Conservation (phyloP, 352 stramenopile species). For the Phytophthora sp. region DNA sequence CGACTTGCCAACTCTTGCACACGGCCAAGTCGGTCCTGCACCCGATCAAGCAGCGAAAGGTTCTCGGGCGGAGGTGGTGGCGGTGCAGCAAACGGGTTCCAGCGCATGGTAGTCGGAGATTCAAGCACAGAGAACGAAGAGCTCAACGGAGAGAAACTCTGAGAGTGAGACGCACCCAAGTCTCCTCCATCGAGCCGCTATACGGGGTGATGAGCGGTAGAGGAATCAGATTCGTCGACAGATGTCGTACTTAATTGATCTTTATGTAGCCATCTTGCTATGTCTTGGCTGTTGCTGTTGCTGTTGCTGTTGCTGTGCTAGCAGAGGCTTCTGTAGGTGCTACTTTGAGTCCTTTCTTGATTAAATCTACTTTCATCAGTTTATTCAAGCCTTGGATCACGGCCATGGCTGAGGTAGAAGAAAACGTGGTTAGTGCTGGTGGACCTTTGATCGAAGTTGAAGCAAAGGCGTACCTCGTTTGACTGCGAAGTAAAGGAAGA, state of each 20-base stretch:
- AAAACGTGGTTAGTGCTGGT: conserved; percentile 31
- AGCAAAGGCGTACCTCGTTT: conserved; percentile 49
- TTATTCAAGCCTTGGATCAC: conserved; percentile 58
- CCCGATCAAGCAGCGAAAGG: conserved; percentile 23
- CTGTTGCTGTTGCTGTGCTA: neutral
- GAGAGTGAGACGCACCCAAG: neutral
- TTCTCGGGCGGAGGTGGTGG: conserved; percentile 27
- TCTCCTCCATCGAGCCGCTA: neutral
- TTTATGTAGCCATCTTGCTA: neutral
- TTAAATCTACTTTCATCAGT: conserved; percentile 47
- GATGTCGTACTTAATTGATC: neutral
- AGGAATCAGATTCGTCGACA: conserved; percentile 1
- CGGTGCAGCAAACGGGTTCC: conserved; percentile 26
- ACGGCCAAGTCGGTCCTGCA: conserved; percentile 22
- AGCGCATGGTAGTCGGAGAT: conserved; percentile 5
- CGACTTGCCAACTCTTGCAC: conserved; percentile 30
- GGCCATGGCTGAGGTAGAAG: conserved; percentile 50
- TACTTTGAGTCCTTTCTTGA: conserved; percentile 5
- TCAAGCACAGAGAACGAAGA: neutral
- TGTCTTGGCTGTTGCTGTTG: neutral
- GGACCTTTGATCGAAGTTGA: neutral
- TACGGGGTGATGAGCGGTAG: neutral
- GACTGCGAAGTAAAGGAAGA: conserved; percentile 70
- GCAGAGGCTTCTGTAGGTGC: neutral
- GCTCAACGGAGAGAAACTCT: neutral